These are phyloP conservation scores for Aschersonia sp. DNA, from an alignment of 2,329 filamentous ascomycete species.

Conservation along the genomic window DNA sequence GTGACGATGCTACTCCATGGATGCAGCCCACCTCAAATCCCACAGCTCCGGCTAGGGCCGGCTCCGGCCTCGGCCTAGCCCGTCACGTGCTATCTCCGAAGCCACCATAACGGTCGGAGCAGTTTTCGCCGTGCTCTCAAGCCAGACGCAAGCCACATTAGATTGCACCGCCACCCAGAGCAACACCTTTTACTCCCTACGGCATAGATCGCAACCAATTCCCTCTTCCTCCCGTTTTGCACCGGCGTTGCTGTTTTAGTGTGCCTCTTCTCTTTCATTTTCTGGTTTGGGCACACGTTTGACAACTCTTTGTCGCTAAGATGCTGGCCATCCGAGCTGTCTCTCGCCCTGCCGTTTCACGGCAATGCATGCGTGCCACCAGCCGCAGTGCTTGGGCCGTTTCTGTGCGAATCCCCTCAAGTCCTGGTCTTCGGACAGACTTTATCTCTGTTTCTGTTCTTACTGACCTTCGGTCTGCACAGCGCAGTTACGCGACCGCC, in stretches of 20 bases:
- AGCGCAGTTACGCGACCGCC: slow-evolving; percentile 49
- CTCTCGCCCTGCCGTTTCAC: slow-evolving; percentile 52
- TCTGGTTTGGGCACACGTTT: too few species aligned
- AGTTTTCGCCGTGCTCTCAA: too few species aligned
- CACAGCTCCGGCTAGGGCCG: neutral
- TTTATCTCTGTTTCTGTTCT: neutral
- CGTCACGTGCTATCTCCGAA: neutral
- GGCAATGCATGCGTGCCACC: slow-evolving; percentile 63
- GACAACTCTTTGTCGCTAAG: slow-evolving; percentile 17
- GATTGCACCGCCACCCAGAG: too few species aligned
- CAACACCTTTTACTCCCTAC: too few species aligned
- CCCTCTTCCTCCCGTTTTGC: too few species aligned
- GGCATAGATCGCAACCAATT: too few species aligned
- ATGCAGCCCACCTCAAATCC: neutral
- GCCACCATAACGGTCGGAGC: too few species aligned
- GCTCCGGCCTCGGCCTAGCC: neutral
- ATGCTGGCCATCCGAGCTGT: slow-evolving; percentile 78
- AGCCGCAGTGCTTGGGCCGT: slow-evolving; percentile 33
- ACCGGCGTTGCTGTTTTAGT: too few species aligned
- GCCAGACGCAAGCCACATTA: too few species aligned
- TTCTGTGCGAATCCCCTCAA: slow-evolving; percentile 14
- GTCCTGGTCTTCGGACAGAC: neutral
- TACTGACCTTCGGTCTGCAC: slow-evolving; percentile 22
- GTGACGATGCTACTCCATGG: neutral
- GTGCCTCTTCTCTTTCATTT: too few species aligned